These are phyloP conservation scores for Pisolithus marmoratus DNA, from an alignment of 768 basidiomycete species.

Conservation along the genomic window DNA sequence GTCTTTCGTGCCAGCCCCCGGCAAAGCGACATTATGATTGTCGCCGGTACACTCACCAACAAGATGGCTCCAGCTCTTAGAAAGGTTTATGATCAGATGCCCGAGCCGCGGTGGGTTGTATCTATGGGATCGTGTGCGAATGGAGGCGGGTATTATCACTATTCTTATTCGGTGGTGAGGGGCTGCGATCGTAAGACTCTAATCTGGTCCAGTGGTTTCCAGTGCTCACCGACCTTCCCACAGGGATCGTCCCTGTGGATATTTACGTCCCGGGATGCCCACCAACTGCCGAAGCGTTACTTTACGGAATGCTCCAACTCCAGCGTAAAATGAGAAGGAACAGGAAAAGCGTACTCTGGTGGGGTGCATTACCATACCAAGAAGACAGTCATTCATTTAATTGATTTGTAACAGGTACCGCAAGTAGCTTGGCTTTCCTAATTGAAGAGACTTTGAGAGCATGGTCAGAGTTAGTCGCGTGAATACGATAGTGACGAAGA, in stretches of 20 bases:
- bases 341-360: slow-evolving; percentile 87
- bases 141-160: slow-evolving; percentile 96
- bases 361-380: slow-evolving; percentile 10
- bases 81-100: slow-evolving; percentile 98
- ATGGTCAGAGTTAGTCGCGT: too few species aligned
- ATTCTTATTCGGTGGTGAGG: slow-evolving; percentile 97
- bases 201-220: slow-evolving; percentile 1
- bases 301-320: slow-evolving; percentile 95
- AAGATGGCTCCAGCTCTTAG: slow-evolving; percentile 99
- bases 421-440: slow-evolving; percentile 12
- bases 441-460: background rate
- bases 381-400: background rate
- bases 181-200: slow-evolving; percentile 84
- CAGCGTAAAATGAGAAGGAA: slow-evolving; percentile 93
- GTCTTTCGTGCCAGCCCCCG: slow-evolving; percentile 99
- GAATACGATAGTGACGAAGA: too few species aligned
- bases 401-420: slow-evolving; percentile 17
- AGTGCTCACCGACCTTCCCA: slow-evolving; percentile 5
- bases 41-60: slow-evolving; percentile 97
- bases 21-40: slow-evolving; percentile 98
- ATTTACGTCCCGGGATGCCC: slow-evolving; percentile 97
- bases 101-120: slow-evolving; percentile 99
- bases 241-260: slow-evolving; percentile 95
- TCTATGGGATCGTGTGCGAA: slow-evolving; percentile 99
- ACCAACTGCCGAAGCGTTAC: slow-evolving; percentile 91